phyloP scores from a whole-genome alignment of 805 yeast genomes.

The Diddensiella transvaalensis region DNA sequence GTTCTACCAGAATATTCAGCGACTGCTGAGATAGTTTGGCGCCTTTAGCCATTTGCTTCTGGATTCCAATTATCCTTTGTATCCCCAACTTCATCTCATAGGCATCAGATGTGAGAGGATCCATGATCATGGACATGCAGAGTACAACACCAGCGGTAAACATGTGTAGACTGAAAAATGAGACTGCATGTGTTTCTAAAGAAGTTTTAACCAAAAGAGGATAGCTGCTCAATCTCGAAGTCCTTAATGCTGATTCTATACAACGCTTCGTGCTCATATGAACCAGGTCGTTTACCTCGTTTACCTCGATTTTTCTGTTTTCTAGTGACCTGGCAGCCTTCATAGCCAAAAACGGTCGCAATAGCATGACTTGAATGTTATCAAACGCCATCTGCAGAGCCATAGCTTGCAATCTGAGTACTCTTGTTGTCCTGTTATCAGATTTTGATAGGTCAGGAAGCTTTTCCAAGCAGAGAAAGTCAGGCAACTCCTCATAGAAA shows the following conservation, averaged over 20 bases:
- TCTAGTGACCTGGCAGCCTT: slow-evolving; percentile 10
- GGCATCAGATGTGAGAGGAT: slow-evolving; percentile 9
- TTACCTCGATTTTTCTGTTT: slow-evolving; percentile 5
- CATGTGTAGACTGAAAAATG: slow-evolving; percentile 13
- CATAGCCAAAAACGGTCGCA: slow-evolving; percentile 12
- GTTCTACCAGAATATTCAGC: slow-evolving; percentile 7
- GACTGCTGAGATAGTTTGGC: slow-evolving; percentile 11
- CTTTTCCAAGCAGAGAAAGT: slow-evolving; percentile 8
- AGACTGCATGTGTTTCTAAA: slow-evolving; percentile 14
- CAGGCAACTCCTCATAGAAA: slow-evolving; percentile 11
- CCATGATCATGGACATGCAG: slow-evolving; percentile 16
- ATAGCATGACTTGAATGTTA: slow-evolving; percentile 13
- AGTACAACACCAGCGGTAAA: slow-evolving; percentile 16
- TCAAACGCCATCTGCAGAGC: slow-evolving; percentile 15
- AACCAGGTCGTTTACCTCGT: slow-evolving; percentile 8
- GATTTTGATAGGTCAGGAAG: slow-evolving; percentile 5
- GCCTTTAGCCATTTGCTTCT: slow-evolving; percentile 8
- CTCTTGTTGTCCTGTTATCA: slow-evolving; percentile 1
- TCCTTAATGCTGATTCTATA: slow-evolving; percentile 10
- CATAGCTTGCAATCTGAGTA: slow-evolving; percentile 11
- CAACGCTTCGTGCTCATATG: slow-evolving; percentile 10
- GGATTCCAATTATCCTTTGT: slow-evolving; percentile 11
- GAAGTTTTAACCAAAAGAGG: slow-evolving; percentile 8
- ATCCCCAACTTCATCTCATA: slow-evolving; percentile 9
- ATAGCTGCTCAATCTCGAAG: slow-evolving; percentile 9